Conservation (phyloP, 352 stramenopile genomes). For the Phytophthora fragariaefolia region DNA sequence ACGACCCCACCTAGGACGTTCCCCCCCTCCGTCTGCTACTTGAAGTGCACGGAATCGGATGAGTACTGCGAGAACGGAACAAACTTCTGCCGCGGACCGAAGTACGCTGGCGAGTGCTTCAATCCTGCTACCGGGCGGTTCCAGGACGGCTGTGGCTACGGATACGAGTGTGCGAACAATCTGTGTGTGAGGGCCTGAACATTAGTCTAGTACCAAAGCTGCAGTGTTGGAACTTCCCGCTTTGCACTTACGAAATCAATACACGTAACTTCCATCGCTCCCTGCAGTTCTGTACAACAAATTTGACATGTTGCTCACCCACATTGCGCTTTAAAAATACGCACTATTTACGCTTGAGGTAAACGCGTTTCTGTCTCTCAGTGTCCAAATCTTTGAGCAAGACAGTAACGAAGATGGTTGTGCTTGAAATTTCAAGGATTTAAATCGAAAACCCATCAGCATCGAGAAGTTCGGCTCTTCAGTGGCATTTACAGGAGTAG, state of each 20-base stretch:
- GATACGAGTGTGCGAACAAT: slow-evolving; percentile 36
- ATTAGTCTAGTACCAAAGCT: slow-evolving; percentile 24
- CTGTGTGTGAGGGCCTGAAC: slow-evolving; percentile 37
- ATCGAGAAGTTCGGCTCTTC: no score
- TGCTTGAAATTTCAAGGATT: no score
- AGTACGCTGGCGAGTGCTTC: slow-evolving; percentile 34
- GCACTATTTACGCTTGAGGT: no score
- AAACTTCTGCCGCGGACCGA: slow-evolving; percentile 28
- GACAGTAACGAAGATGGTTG: no score
- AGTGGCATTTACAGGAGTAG: no score
- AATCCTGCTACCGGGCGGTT: slow-evolving; percentile 36
- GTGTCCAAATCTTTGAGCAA: no score
- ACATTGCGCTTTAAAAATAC: no score
- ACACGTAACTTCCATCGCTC: slow-evolving; percentile 1
- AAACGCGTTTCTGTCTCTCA: no score
- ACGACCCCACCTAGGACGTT: slow-evolving; percentile 32
- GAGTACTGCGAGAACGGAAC: slow-evolving; percentile 42
- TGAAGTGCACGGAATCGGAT: slow-evolving; percentile 27
- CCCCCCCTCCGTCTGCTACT: slow-evolving; percentile 30
- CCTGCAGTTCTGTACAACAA: no score
- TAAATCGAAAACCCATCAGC: no score
- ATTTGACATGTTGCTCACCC: no score
- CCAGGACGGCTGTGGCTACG: slow-evolving; percentile 31
- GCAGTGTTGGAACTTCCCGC: slow-evolving; percentile 1
- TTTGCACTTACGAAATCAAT: slow-evolving; percentile 25